Conservation (phyloP, 1,284 basidiomycete genomes). For the Ganoderma lucidum region DNA sequence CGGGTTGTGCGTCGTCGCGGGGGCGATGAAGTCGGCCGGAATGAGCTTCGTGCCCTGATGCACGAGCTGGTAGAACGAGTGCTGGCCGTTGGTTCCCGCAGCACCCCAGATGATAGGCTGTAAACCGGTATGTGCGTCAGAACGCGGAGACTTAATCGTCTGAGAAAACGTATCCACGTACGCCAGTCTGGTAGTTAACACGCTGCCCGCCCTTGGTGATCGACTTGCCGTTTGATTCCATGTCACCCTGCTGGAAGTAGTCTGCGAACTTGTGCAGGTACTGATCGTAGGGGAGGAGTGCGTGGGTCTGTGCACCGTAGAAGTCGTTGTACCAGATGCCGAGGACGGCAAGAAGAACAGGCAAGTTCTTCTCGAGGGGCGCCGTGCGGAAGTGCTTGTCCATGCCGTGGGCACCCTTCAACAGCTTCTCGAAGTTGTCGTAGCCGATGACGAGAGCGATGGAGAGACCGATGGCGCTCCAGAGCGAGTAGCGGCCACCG, state of each 20-base stretch:
- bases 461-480: slow-evolving; percentile 97
- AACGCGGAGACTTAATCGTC: not conserved
- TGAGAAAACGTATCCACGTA: slow-evolving; percentile 49
- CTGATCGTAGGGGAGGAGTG: slow-evolving; percentile 96
- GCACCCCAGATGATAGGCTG: slow-evolving; percentile 99
- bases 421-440: slow-evolving; percentile 92
- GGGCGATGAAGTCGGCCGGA: slow-evolving; percentile 95
- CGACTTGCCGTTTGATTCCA: slow-evolving; percentile 99
- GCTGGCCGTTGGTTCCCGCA: slow-evolving; percentile 97
- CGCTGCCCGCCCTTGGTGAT: slow-evolving; percentile 93
- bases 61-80: slow-evolving; percentile 99
- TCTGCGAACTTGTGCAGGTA: slow-evolving; percentile 99
- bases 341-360: slow-evolving; percentile 90
- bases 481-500: slow-evolving; percentile 96
- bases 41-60: slow-evolving; percentile 96
- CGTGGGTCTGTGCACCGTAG: slow-evolving; percentile 95
- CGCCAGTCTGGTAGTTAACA: slow-evolving; percentile 96
- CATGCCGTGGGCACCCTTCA: slow-evolving; percentile 96
- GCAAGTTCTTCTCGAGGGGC: slow-evolving; percentile 91
- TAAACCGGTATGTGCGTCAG: not conserved
- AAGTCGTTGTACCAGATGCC: slow-evolving; percentile 99
- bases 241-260: slow-evolving; percentile 99
- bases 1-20: slow-evolving; percentile 93
- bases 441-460: slow-evolving; percentile 95
- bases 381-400: slow-evolving; percentile 95